Evolutionary conservation across 352 stramenopile genomes (phyloP).

Genomic region (Pythium periplocum): DNA sequence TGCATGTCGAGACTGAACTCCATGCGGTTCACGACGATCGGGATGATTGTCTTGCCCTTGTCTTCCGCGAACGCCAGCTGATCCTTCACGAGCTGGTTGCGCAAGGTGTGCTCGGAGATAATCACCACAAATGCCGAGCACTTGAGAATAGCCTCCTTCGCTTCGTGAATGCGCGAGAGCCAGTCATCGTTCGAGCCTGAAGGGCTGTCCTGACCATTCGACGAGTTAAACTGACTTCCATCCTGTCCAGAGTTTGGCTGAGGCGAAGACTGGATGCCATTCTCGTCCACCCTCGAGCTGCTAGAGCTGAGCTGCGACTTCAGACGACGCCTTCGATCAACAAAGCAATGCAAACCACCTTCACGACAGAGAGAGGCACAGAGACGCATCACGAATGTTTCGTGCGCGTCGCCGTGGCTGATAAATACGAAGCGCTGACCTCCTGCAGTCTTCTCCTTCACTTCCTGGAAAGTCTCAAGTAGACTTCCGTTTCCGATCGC

Average conservation of each 20-base stretch:
- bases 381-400: slow-evolving; percentile 63
- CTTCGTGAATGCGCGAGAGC: slow-evolving; percentile 64
- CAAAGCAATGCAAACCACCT: slow-evolving; percentile 60
- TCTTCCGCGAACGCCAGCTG: slow-evolving; percentile 81
- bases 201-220: background rate
- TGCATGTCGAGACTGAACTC: slow-evolving; percentile 68
- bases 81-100: slow-evolving; percentile 68
- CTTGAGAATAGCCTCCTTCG: slow-evolving; percentile 80
- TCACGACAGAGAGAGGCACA: slow-evolving; percentile 65
- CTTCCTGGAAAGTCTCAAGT: slow-evolving; percentile 50
- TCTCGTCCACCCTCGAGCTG: background rate
- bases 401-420: slow-evolving; percentile 70
- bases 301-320: background rate
- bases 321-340: slow-evolving; percentile 34
- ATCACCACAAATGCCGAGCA: slow-evolving; percentile 73
- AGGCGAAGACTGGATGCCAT: background rate
- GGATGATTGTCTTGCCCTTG: slow-evolving; percentile 80
- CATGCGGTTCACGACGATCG: slow-evolving; percentile 62
- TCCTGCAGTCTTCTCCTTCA: slow-evolving; percentile 41
- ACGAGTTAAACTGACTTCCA: background rate
- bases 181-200: slow-evolving; percentile 39
- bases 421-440: slow-evolving; percentile 83
- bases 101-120: slow-evolving; percentile 66
- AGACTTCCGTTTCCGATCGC: slow-evolving; percentile 33
- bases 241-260: background rate